These are phyloP conservation scores for Diplodia corticola DNA, from an alignment of 2,329 filamentous ascomycete genomes.

Conservation along the genomic window DNA sequence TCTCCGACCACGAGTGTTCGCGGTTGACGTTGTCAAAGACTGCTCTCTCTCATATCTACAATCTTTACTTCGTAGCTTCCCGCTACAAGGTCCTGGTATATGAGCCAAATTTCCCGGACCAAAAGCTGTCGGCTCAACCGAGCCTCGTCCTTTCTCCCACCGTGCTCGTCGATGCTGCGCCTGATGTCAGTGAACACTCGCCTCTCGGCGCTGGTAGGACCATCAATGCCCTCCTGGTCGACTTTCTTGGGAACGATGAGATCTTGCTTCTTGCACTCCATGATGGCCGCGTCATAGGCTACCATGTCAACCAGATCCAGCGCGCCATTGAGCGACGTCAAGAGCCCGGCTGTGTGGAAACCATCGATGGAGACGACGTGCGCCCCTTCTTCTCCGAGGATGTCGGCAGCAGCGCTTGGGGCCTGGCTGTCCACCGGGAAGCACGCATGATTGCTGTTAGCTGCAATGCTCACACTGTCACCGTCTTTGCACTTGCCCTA, in stretches of 20 bases:
- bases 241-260: slow-evolving; percentile 49
- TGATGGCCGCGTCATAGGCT: slow-evolving; percentile 55
- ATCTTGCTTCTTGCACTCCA: slow-evolving; percentile 56
- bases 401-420: slow-evolving; percentile 82
- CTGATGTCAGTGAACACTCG: slow-evolving; percentile 24
- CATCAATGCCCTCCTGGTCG: slow-evolving; percentile 48
- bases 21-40: slow-evolving; percentile 34
- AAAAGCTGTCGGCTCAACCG: slow-evolving; percentile 39
- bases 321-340: slow-evolving; percentile 27
- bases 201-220: slow-evolving; percentile 31
- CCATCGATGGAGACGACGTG: slow-evolving; percentile 44
- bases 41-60: slow-evolving; percentile 47
- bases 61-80: slow-evolving; percentile 53
- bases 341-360: slow-evolving; percentile 20
- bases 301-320: slow-evolving; percentile 37
- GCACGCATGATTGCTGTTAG: slow-evolving; percentile 86
- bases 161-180: slow-evolving; percentile 37
- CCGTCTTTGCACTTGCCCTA: slow-evolving; percentile 61
- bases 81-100: slow-evolving; percentile 44
- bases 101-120: slow-evolving; percentile 46
- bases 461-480: slow-evolving; percentile 66
- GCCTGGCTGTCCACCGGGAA: slow-evolving; percentile 74
- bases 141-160: slow-evolving; percentile 43
- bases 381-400: slow-evolving; percentile 71
- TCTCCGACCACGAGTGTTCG: neutral